Base-by-base conservation (phyloP, 2,329 filamentous ascomycete species). In the Rhytidhysteron rufulum region DNA sequence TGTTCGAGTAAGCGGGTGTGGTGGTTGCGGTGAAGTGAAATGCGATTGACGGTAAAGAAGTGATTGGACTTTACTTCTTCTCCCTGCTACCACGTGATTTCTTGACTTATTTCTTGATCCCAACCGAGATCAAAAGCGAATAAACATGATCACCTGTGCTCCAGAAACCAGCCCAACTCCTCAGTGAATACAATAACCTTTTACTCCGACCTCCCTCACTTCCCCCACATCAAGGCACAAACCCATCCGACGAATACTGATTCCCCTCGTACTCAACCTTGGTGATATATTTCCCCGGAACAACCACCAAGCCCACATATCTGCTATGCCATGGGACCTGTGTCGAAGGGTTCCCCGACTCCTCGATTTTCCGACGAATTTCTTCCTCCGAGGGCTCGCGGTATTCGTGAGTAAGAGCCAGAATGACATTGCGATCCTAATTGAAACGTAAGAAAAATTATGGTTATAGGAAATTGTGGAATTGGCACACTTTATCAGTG, bases 391-490 rank as follows among this genome's bases (percentile, higher is more conserved):
- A 60, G 4, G 89, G 89, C 42, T 81, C 78, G 2, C 91, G 86
- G 67, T 96, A 97, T 67, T 98, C 93, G 66, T 93, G 86, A 0
- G 91, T 87, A 50, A 86, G 78, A 25, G 85, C 78, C 38, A 98
- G 80, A 38, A 98, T 88, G 49, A 97, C 77, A 58, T 98, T 96
- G 55, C 79, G 80, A 47, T 95, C 86, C 89, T 95, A 52, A n/a
- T n/a, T n/a, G n/a, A n/a, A n/a, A 18, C 31, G n/a, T 4, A 33
- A 33, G 13, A 33, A 18, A 16, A 30, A 16, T 8, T 4, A n/a
- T 5, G 13, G 16, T 13, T 16, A n/a, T 16, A 16, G 13, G 8
- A 30, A 42, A 21, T 11, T 31, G 8, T 32, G 27, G 20, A 42
- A 34, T 31, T 31, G 13, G 74, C 78, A 37, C 70, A 94, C 89